phyloP scores from a whole-genome alignment of 2,329 filamentous ascomycete species.

The Phialocephala subalpina region DNA sequence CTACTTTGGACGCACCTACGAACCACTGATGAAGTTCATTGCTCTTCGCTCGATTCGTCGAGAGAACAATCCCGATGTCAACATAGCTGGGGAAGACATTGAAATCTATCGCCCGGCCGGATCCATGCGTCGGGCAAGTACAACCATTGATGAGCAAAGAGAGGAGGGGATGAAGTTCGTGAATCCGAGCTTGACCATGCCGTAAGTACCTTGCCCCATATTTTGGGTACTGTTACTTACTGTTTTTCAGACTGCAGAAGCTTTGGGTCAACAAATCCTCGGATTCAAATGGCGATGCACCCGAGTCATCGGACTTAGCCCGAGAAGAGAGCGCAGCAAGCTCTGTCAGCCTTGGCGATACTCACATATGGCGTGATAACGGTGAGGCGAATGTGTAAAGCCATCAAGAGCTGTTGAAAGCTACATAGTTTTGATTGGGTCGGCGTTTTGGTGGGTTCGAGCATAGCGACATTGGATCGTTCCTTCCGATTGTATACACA shows the following conservation, averaged over 20 bases:
- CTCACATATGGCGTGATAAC: constrained; percentile 57
- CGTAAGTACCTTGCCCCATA: constrained; percentile 56
- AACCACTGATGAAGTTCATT: constrained; percentile 91
- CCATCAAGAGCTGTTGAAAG: background rate
- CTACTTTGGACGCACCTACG: constrained; percentile 81
- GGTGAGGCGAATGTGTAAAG: constrained; percentile 44
- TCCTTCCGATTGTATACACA: constrained; percentile 28
- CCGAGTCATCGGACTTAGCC: constrained; percentile 23
- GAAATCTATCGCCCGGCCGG: constrained; percentile 37
- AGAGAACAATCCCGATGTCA: constrained; percentile 58
- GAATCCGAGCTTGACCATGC: constrained; percentile 76
- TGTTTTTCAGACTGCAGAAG: constrained; percentile 64
- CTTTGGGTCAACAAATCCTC: constrained; percentile 64
- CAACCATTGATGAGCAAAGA: constrained; percentile 75
- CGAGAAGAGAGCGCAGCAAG: constrained; percentile 51
- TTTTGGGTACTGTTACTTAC: constrained; percentile 17
- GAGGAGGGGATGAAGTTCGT: constrained; percentile 76
- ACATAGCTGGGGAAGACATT: constrained; percentile 51
- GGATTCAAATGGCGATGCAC: constrained; percentile 29
- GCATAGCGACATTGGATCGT: constrained; percentile 10
- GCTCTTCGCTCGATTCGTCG: constrained; percentile 84
- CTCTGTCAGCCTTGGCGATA: constrained; percentile 57
- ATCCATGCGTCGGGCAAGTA: constrained; percentile 44
- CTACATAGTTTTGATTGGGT: background rate
- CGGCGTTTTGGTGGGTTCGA: constrained; percentile 20